Evolutionary conservation across 2,329 filamentous ascomycete species (phyloP).

Genomic region (Penicillium olsonii): DNA sequence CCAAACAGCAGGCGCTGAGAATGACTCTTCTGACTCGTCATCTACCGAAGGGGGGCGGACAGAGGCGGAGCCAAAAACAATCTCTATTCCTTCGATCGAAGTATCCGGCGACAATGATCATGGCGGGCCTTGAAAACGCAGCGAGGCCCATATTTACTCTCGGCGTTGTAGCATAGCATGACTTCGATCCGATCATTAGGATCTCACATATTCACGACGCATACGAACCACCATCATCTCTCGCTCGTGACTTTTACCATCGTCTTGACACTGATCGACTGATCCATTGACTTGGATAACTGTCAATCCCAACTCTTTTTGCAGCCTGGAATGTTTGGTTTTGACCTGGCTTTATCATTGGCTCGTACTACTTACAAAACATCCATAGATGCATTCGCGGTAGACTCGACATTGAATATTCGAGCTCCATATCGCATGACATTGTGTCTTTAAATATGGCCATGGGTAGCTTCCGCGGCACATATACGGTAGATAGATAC

Average conservation of each 20-base stretch:
- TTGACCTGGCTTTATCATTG: not conserved
- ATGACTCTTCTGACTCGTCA: slow-evolving; percentile 3
- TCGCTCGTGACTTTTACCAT: not conserved
- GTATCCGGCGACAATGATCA: slow-evolving; percentile 21
- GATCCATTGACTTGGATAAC: not conserved
- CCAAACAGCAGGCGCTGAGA: slow-evolving; percentile 4
- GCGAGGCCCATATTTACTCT: not conserved
- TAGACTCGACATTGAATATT: not conserved
- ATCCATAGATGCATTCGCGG: not conserved
- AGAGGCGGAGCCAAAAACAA: not conserved
- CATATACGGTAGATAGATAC: too few species aligned
- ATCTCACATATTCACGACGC: slow-evolving; percentile 1
- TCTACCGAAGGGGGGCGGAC: slow-evolving; percentile 1
- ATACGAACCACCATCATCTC: slow-evolving; percentile 1
- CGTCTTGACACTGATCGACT: not conserved
- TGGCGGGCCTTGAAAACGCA: not conserved
- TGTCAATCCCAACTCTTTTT: not conserved
- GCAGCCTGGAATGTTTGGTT: not conserved
- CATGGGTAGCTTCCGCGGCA: not conserved
- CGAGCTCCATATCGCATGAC: not conserved
- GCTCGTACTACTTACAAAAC: not conserved
- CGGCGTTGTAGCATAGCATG: not conserved
- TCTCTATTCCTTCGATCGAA: slow-evolving; percentile 25
- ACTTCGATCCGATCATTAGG: not conserved
- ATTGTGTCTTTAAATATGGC: too few species aligned